phyloP scores from a whole-genome alignment of 257 asterid genomes.

The Marsdenia floribunda region DNA sequence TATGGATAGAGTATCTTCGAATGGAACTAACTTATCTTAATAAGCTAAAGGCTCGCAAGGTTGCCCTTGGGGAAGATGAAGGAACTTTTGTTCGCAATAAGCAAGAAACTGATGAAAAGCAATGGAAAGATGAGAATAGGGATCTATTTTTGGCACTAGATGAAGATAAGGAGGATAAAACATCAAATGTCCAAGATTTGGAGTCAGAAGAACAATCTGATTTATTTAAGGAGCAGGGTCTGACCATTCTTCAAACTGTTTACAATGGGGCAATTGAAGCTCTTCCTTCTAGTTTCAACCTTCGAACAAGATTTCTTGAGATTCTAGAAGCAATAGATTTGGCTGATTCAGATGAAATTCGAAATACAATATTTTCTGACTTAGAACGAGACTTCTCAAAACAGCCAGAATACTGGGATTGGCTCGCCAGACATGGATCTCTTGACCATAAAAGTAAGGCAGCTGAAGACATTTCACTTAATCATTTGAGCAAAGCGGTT shows the following conservation, averaged over 20 bases:
- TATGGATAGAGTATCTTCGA: constrained; percentile 92
- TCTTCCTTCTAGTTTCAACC: constrained; percentile 60
- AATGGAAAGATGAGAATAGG: constrained; percentile 66
- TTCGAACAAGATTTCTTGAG: constrained; percentile 68
- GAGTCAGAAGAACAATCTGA: constrained; percentile 50
- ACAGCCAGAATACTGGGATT: constrained; percentile 79
- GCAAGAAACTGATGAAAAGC: constrained; percentile 43
- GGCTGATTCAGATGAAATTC: constrained; percentile 56
- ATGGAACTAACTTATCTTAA: constrained; percentile 92
- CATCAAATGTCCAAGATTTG: constrained; percentile 33
- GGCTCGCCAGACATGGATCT: constrained; percentile 73
- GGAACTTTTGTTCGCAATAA: constrained; percentile 31
- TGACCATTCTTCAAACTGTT: constrained; percentile 52
- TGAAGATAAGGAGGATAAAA: constrained; percentile 38
- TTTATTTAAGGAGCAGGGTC: constrained; percentile 54
- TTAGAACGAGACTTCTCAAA: constrained; percentile 58
- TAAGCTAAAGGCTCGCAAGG: constrained; percentile 79
- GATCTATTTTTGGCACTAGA: constrained; percentile 66
- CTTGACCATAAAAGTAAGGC: constrained; percentile 16
- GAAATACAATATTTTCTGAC: constrained; percentile 50
- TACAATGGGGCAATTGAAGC: constrained; percentile 67
- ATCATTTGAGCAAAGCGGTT: constrained; percentile 47
- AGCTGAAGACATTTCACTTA: constrained; percentile 22
- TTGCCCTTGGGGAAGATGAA: constrained; percentile 69
- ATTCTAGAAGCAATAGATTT: constrained; percentile 59